These are phyloP conservation scores for Melaleuca alternifolia DNA, from an alignment of 345 rosid species.

Conservation along the genomic window DNA sequence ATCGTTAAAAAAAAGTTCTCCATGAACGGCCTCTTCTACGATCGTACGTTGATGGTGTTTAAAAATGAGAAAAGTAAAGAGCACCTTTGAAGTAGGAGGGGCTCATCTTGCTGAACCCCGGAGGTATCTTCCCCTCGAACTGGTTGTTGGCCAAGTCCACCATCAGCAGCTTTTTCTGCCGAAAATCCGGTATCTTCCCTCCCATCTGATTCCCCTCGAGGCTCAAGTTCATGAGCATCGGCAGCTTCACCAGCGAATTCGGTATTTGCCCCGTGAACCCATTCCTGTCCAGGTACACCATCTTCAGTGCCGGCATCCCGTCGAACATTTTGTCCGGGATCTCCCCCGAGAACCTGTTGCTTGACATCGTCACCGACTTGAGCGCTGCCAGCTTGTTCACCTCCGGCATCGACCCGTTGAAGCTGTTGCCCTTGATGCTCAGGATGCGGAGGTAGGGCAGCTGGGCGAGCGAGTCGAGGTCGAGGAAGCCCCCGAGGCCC, in stretches of 20 bases:
- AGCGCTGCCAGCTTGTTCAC: conserved; percentile 24
- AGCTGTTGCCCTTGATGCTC: conserved; percentile 51
- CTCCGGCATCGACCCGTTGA: conserved; percentile 47
- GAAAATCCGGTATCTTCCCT: conserved; percentile 48
- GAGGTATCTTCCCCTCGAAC: conserved; percentile 46
- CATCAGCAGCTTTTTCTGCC: conserved; percentile 12
- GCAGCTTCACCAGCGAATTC: conserved; percentile 25
- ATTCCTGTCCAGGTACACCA: conserved; percentile 44
- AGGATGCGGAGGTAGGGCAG: conserved; percentile 30
- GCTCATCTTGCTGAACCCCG: conserved; percentile 19
- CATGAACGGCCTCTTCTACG: background rate
- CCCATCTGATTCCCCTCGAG: conserved; percentile 46
- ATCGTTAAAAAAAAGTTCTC: background rate
- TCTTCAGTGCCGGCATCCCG: conserved; percentile 38
- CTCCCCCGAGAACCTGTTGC: conserved; percentile 43
- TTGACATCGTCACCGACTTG: conserved; percentile 40
- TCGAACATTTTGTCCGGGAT: conserved; percentile 29
- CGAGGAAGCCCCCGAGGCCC: conserved; percentile 42
- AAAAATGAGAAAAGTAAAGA: background rate
- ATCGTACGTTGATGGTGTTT: background rate
- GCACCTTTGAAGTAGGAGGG: conserved; percentile 38
- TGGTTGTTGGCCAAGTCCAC: conserved; percentile 44
- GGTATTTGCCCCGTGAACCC: conserved; percentile 48
- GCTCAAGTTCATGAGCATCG: conserved; percentile 29
- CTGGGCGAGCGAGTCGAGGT: conserved; percentile 21